phyloP scores from a whole-genome alignment of 345 rosid genomes.

The Anastatica hierochuntica region DNA sequence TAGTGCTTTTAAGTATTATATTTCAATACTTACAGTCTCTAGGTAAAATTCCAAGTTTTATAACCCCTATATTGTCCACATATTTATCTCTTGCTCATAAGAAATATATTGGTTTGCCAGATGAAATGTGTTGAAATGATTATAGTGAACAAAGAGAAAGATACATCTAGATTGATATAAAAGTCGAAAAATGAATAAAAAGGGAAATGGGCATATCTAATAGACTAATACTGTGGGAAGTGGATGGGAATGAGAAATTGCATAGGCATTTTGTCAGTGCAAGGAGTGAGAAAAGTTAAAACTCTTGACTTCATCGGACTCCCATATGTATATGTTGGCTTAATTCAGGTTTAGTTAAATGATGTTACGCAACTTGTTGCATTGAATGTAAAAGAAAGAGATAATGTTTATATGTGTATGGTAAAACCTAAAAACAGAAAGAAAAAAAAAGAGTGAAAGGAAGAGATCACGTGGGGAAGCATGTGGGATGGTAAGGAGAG shows the following conservation, averaged over 20 bases:
- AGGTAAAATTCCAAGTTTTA: too few relatives aligned
- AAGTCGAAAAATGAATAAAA: background rate
- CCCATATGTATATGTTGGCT: background rate
- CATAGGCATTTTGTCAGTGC: constrained; percentile 18
- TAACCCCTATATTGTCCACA: too few relatives aligned
- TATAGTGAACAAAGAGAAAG: background rate
- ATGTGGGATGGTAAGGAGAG: constrained; percentile 28
- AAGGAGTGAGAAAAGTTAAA: constrained; percentile 18
- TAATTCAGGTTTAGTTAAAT: too few relatives aligned
- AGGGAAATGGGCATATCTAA: constrained; percentile 10
- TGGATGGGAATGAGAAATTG: constrained; percentile 20
- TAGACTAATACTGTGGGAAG: background rate
- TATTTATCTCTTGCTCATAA: background rate
- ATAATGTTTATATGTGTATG: background rate
- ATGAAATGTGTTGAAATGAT: background rate
- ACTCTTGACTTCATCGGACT: constrained; percentile 8
- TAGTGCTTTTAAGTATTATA: too few relatives aligned
- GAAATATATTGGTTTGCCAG: background rate
- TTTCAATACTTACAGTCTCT: too few relatives aligned
- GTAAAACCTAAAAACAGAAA: background rate
- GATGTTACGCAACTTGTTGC: constrained; percentile 14
- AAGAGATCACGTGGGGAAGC: constrained; percentile 29
- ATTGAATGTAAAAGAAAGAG: too few relatives aligned
- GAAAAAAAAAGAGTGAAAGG: too few relatives aligned
- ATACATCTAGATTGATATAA: background rate